phyloP scores from a whole-genome alignment of 106 monocot genomes.

The Allium cepa region DNA sequence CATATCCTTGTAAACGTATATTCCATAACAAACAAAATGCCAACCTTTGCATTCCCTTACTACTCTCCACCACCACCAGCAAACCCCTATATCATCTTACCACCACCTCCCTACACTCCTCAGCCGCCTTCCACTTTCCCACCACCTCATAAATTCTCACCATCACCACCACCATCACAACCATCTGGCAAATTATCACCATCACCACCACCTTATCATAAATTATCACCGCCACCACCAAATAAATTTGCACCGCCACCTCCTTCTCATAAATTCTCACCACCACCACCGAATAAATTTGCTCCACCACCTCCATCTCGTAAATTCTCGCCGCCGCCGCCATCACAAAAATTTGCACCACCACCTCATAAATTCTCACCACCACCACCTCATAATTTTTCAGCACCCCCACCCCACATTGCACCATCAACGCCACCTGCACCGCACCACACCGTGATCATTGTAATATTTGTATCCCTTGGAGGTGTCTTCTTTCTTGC shows the following conservation, averaged over 20 bases:
- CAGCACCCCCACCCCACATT: conserved; percentile 11
- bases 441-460: conserved; percentile 38
- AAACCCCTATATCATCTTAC: background rate
- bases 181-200: conserved; percentile 7
- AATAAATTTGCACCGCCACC: background rate
- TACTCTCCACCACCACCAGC: background rate
- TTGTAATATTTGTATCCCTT: conserved; percentile 53
- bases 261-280: background rate
- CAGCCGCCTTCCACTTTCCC: background rate
- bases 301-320: conserved; percentile 2
- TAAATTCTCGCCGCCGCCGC: background rate
- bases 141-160: conserved; percentile 7
- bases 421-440: background rate
- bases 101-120: background rate
- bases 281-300: background rate
- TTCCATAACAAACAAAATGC: background rate
- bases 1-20: no score
- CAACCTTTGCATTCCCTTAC: background rate
- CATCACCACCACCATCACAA: conserved; percentile 6
- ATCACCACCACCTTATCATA: conserved; percentile 5
- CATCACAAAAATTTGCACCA: background rate
- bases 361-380: conserved; percentile 9
- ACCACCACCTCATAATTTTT: conserved; percentile 8
- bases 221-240: conserved; percentile 6
- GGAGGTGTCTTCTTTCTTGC: conserved; percentile 75